Evolutionary conservation across 441 rosid genomes (phyloP), one percentile per base, ranked within the genome.

Genomic region (Geranium incanum): DNA sequence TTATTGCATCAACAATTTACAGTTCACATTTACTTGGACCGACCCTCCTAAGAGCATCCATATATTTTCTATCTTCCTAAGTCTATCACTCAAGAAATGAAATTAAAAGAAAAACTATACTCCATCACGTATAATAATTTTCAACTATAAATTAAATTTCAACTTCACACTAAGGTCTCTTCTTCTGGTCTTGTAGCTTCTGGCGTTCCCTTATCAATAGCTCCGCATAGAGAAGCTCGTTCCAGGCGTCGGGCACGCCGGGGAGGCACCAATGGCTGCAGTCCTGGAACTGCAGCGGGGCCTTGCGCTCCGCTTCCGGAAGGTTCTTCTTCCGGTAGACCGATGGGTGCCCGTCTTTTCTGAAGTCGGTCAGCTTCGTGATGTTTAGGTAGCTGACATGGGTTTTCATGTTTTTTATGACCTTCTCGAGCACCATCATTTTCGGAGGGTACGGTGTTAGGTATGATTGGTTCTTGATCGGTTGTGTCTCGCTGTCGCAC

Each of bases 191-290:
- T 23, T 23, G 33, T 23, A 23, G 33, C 80, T 82, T 80, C 75
- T 76, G 82, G 75, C 71, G 39, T 72, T 85, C 86, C 43, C 80
- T 86, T 62, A 91, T 72, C 1, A 89, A 76, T 55, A 94, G 79
- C 78, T 94, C 89, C 0, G 91, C 91, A 0, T 88, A 94, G 60
- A 94, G 81, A 70, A 92, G 84, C 76, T 92, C 95, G 52, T 94
- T 94, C 97, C 99, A 94, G 0, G 86, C 72, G 67, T 94, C 99
- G 0, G 97, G 97, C 12, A 94, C 97, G 0, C 99, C 99, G 0
- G 97, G 97, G 63, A 94, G 94, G 81, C 97, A 94, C 97, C 99
- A 94, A 38, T 94, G 99, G 83, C 99, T 92, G 82, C 99, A 94
- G 69, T 94, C 99, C 70, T 94, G 97, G 81, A 71, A 88, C 71